Base-by-base conservation (phyloP, 805 yeast species). In the Saturnispora besseyi region DNA sequence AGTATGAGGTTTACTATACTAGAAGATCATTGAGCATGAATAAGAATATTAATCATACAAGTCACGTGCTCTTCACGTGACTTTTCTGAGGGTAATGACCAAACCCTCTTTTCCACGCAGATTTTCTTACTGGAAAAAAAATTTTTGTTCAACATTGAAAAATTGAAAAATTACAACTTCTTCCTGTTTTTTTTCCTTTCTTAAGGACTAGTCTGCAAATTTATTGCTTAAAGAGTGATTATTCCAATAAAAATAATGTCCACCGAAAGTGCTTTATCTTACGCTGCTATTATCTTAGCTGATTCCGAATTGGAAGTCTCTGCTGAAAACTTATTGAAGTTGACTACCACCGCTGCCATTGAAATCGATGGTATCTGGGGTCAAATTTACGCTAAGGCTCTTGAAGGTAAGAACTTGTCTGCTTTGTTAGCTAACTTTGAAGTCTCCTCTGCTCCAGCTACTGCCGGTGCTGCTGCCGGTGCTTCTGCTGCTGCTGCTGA, bases 231-330 rank as follows among this genome's bases (percentile, higher is more conserved):
- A 69, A 67, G 57, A 59, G 67, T 63, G 73, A 68, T 69, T 68
- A 68, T 68, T 66, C 71, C 72, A 66, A 41, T 48, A 26, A 5
- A 26, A 34, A 53, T 70, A 70, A 86, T 87, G 93, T 84, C 95
- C 71, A 68, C 79, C 66, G 95, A 88, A 83, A 78, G 95, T 69
- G 86, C 95, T 70, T 84, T 88, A 69, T 85, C 96, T 61, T 89
- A 88, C 86, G 98, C 99, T 73, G 95, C 98, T 69, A 80, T 91
- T 73, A 90, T 91, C 78, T 82, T 91, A 75, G 95, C 97, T 62
- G 99, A 91, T 70, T 86, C 97, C 67, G 96, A 89, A 63, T 77
- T 89, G 67, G 96, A 90, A 74, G 82, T 91, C 81, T 79, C 96
- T 56, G 61, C 89, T 63, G 90, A 82, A 70, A 84, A 84, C 78